Evolutionary conservation across 768 basidiomycete species (phyloP), one percentile per base, ranked within the genome.

Genomic region (Naganishia antarctica): DNA sequence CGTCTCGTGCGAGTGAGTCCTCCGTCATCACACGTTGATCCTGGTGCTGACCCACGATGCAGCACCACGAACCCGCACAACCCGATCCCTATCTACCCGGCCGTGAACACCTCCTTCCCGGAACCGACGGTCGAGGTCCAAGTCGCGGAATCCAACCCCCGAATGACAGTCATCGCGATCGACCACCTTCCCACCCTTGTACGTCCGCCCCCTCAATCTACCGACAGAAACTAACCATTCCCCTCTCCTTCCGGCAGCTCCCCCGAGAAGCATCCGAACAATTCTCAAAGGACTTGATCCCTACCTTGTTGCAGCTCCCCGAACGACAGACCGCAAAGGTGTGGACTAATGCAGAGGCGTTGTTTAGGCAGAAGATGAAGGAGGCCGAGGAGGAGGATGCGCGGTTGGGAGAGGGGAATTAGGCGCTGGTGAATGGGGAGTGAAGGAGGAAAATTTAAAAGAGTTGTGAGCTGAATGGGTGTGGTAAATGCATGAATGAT

Each of bases 231-330:
- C 45, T 44, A 21, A 23, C 44, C 40, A 5, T 46, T 43, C 8
- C 32, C n/a, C 41, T 23, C 8, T 25, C 37, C 40, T 21, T 58
- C n/a, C 43, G 37, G 31, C 65, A 78, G 77, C 83, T 99, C 37
- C 96, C 96, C 25, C 83, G 96, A 51, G 96, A 99, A 78, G 88
- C 94, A 4, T 96, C 92, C 1, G 94, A 99, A 78, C 92, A 96
- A 73, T 98, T 98, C 80, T 92, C 90, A 72, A 70, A 78, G 2
- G 91, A 93, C 77, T 82, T 98, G 26, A 80, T 94, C 34, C 91
- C 92, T 8, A 88, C 90, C 6, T 78, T 98, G 66, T 76, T 92
- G 25, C 78, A 88, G 73, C 84, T 93, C 70, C 90, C 89, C 0
- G 75, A 85, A 59, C 80, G 89, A 57, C 69, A 81, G 59, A 82